Percentiles rank a stretch among this genome's conserved stretches.
phyloP scores from a whole-genome alignment of 495 filamentous ascomycete genomes.

The Lasiosphaeriaceae sp. region DNA sequence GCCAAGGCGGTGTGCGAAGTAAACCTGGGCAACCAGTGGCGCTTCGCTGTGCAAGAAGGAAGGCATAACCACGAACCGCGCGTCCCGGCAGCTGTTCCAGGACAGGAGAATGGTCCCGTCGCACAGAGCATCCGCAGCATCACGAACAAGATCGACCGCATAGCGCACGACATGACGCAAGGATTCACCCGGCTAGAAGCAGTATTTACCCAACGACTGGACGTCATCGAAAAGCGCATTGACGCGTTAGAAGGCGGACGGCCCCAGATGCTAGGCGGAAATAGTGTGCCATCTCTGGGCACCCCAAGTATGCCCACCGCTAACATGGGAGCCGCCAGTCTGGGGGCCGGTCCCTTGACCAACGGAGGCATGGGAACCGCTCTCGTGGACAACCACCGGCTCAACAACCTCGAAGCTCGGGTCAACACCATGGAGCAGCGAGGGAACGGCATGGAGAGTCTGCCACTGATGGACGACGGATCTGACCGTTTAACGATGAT shows the following conservation, averaged over 20 bases:
- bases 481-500: conserved; percentile 29
- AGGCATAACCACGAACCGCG: conserved; percentile 50
- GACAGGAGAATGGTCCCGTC: conserved; percentile 42
- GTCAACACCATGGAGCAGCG: conserved; percentile 38
- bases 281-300: conserved; percentile 24
- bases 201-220: conserved; percentile 28
- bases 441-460: conserved; percentile 35
- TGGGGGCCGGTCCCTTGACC: conserved; percentile 21
- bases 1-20: conserved; percentile 52
- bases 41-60: conserved; percentile 42
- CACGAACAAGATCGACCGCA: conserved; percentile 46
- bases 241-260: conserved; percentile 31
- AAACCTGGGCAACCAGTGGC: conserved; percentile 47
- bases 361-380: conserved; percentile 27
- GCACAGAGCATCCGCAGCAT: conserved; percentile 43
- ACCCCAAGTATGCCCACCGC: conserved; percentile 30
- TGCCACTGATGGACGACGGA: conserved; percentile 47
- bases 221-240: conserved; percentile 41
- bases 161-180: conserved; percentile 39
- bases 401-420: conserved; percentile 38
- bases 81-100: conserved; percentile 34
- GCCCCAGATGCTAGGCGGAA: conserved; percentile 21
- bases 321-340: conserved; percentile 28
- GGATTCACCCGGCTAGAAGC: conserved; percentile 27
- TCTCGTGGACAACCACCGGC: conserved; percentile 34